Evolutionary conservation across 2,329 filamentous ascomycete genomes (phyloP).

Genomic region (Beauveria caledonica): DNA sequence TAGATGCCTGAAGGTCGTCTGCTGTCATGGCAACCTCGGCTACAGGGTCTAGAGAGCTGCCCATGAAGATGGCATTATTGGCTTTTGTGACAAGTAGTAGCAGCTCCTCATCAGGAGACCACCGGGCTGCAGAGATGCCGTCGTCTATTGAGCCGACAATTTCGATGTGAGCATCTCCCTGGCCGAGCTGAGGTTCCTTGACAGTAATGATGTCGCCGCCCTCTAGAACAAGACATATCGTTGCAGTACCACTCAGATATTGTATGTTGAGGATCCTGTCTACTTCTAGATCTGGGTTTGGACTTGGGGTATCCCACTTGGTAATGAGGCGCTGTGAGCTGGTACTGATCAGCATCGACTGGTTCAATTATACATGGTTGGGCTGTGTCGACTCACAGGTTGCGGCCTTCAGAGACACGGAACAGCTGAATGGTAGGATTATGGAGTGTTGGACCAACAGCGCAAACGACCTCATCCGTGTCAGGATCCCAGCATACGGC

Average conservation of each 20-base stretch:
- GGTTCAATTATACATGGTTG: background rate
- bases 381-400: conserved; percentile 29
- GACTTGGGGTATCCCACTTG: conserved; percentile 82
- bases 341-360: conserved; percentile 17
- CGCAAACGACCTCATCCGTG: conserved; percentile 69
- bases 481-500: conserved; percentile 80
- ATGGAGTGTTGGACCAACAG: conserved; percentile 69
- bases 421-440: conserved; percentile 66
- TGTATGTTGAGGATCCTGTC: conserved; percentile 75
- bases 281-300: conserved; percentile 63
- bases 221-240: conserved; percentile 74
- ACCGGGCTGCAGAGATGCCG: conserved; percentile 79
- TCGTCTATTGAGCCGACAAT: conserved; percentile 92
- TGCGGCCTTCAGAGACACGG: conserved; percentile 39
- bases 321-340: conserved; percentile 46
- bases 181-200: conserved; percentile 46
- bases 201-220: conserved; percentile 88
- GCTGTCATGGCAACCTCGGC: conserved; percentile 62
- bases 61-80: conserved; percentile 84
- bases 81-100: conserved; percentile 74
- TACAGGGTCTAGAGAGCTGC: conserved; percentile 77
- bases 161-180: conserved; percentile 72
- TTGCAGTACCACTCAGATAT: conserved; percentile 72
- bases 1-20: conserved; percentile 79
- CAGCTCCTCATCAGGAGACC: conserved; percentile 93